Percentiles rank a stretch among this genome's conserved stretches.
Conservation (phyloP, 2,329 filamentous ascomycete species). For the Ilyonectria sp. region DNA sequence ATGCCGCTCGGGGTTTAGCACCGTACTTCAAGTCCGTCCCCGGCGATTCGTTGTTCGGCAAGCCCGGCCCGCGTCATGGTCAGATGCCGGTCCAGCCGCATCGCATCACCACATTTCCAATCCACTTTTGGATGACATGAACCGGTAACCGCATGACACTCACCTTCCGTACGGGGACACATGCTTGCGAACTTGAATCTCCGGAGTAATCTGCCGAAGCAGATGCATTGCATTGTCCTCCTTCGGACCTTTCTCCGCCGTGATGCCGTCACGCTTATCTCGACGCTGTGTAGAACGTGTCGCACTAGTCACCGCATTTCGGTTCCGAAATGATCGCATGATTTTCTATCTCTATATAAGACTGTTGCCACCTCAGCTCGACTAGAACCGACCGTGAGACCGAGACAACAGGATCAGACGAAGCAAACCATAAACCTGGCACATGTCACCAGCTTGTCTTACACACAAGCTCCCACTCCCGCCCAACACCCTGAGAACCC, state of each 20-base stretch:
- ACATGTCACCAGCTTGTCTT: background rate
- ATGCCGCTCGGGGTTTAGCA: background rate
- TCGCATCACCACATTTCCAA: slow-evolving; percentile 7
- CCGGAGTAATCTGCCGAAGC: too few species aligned
- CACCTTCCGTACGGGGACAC: background rate
- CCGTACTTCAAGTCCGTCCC: background rate
- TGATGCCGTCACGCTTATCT: too few species aligned
- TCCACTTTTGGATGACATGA: background rate
- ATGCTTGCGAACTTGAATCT: background rate
- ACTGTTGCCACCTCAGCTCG: background rate
- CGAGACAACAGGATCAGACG: background rate
- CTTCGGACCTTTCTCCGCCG: background rate
- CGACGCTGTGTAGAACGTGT: background rate
- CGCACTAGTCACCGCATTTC: background rate
- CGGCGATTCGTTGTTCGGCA: slow-evolving; percentile 31
- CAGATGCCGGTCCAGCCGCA: slow-evolving; percentile 39
- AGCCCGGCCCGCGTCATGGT: slow-evolving; percentile 39
- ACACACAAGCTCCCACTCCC: background rate
- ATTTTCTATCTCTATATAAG: slow-evolving; percentile 14
- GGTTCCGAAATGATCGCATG: slow-evolving; percentile 16
- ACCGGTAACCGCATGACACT: background rate
- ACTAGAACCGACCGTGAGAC: background rate
- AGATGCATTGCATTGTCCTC: too few species aligned
- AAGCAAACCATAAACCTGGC: too few species aligned
- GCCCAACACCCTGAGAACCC: background rate